Base-by-base conservation (phyloP, 192 early-diverging fungal species). In the Linnemannia exigua region DNA sequence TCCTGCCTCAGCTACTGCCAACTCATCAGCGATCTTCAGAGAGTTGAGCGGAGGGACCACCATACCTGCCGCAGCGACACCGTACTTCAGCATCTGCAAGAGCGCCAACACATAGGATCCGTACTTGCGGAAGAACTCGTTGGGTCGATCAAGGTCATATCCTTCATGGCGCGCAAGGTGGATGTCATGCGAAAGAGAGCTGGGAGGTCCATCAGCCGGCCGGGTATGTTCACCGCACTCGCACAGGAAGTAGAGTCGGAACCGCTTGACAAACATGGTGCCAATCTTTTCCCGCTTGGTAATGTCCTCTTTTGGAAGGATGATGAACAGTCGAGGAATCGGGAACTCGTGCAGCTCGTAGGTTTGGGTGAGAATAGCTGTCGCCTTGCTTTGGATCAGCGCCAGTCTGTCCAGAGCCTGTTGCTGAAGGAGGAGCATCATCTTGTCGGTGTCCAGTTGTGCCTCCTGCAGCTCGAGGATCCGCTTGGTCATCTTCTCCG, bases 341-440 rank as follows among this genome's bases (percentile, higher is more conserved):
- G 79, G 73, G 16, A 44, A 75, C 67, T 81, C 79, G 35, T 80
- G 79, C 3, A 80, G 41, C 67, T 80, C 72, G 46, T 80, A 80
- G 16, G 79, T 74, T 25, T 80, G 72, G 2, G 48, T 74, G 14
- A 74, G 25, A 15, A 80, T 33, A 0, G 72, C 72, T n/a, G 67
- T 48, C 14, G 38, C 28, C 8, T 36, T 46, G 14, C n/a, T 52
- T 0, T 70, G 72, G 17, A 80, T 74, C 15, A 51, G 28, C 37
- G 72, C 46, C 11, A 80, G 72, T 22, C 38, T 71, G n/a, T 68
- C 72, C 2, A 80, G 22, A 0, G 72, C 36, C 63, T 61, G 51
- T 28, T 50, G 35, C 35, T 54, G 50, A 35, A 71, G 48, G 6
- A 46, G 47, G 2, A 61, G 1, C 69, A 70, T 77, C 28, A 14